Evolutionary conservation across 768 basidiomycete species (phyloP).

Genomic region (Austroboletus eburneus): DNA sequence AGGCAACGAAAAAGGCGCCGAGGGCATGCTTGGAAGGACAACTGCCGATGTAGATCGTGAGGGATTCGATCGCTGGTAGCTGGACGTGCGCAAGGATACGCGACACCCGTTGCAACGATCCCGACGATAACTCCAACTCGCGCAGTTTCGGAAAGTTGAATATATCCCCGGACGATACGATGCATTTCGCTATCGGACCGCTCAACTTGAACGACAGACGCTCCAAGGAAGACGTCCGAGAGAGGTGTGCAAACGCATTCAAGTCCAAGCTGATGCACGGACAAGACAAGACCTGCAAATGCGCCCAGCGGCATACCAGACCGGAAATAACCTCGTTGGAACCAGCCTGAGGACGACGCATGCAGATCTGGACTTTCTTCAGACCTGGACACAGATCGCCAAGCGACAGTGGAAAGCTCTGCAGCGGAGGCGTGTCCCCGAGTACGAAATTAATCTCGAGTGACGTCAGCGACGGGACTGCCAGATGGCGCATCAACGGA

Average conservation of each 20-base stretch:
- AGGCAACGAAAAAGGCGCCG: constrained; percentile 2
- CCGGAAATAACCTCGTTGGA: constrained; percentile 11
- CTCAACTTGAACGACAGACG: constrained; percentile 10
- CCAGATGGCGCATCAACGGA: constrained; percentile 12
- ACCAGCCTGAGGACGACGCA: constrained; percentile 13
- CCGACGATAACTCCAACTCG: constrained; percentile 11
- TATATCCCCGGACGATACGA: background rate
- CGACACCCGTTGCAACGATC: constrained; percentile 2
- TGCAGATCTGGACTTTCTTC: constrained; percentile 6
- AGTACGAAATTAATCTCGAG: constrained; percentile 19
- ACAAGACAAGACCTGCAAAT: constrained; percentile 13
- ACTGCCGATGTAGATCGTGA: constrained; percentile 7
- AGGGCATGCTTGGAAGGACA: constrained; percentile 9
- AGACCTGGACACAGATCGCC: constrained; percentile 15
- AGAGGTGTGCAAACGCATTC: constrained; percentile 14
- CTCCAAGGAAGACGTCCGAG: constrained; percentile 10
- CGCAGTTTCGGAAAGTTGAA: constrained; percentile 9
- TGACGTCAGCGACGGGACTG: constrained; percentile 13
- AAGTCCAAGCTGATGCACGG: constrained; percentile 10
- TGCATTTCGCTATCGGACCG: background rate
- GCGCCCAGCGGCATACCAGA: constrained; percentile 14
- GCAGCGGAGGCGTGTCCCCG: constrained; percentile 16
- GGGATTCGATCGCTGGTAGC: constrained; percentile 5
- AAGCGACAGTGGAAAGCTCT: constrained; percentile 16
- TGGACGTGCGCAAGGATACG: background rate